Percentiles rank a stretch among this genome's conserved stretches.
phyloP scores from a whole-genome alignment of 805 yeast genomes.

The Kluyveromyces lactis region DNA sequence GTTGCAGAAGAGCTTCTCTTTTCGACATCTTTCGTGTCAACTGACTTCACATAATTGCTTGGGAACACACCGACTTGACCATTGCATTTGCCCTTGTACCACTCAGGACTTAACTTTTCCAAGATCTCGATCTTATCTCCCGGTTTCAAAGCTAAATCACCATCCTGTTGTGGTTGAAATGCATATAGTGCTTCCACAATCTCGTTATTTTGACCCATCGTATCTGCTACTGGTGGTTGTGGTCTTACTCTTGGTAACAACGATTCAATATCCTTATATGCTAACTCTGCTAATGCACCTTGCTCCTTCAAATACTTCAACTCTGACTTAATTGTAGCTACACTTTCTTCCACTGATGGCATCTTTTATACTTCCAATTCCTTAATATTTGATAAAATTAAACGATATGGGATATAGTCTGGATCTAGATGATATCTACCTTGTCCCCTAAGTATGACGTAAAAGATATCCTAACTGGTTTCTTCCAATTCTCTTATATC shows the following conservation, averaged over 20 bases:
- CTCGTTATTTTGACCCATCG: conserved; percentile 16
- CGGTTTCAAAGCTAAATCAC: conserved; percentile 53
- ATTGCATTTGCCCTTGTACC: conserved; percentile 79
- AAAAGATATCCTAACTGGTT: no score
- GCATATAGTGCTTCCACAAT: conserved; percentile 65
- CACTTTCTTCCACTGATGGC: conserved; percentile 3
- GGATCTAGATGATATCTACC: no score
- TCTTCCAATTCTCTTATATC: no score
- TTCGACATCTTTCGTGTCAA: neutral
- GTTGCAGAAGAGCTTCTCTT: conserved; percentile 6
- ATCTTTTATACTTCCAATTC: neutral
- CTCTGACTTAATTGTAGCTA: conserved; percentile 68
- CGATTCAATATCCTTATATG: conserved; percentile 41
- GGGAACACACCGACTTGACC: conserved; percentile 79
- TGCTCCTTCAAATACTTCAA: conserved; percentile 73
- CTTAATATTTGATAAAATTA: no score
- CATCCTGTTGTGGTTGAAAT: conserved; percentile 65
- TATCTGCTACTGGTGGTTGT: conserved; percentile 5
- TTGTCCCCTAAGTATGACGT: no score
- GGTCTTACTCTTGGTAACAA: conserved; percentile 44
- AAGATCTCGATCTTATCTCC: conserved; percentile 66
- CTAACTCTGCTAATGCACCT: conserved; percentile 53
- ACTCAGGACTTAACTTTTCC: conserved; percentile 71
- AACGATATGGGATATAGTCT: no score
- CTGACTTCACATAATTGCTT: conserved; percentile 61